Evolutionary conservation across 257 asterid species (phyloP).

Genomic region (Ilex aquifolium): DNA sequence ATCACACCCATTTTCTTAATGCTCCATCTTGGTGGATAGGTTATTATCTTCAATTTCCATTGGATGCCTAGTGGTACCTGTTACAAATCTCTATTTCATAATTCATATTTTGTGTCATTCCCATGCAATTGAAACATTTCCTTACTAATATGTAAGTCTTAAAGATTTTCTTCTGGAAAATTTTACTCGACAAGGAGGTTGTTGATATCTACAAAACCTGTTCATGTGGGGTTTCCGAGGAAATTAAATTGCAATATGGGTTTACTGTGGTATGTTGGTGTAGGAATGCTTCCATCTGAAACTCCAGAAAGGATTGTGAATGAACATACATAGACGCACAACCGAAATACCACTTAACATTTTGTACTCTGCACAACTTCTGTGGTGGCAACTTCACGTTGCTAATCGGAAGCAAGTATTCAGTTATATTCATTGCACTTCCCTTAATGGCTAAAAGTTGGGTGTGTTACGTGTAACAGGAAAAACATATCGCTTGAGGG

Average conservation of each 20-base stretch:
- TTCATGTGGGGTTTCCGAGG: too few relatives aligned
- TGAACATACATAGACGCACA: too few relatives aligned
- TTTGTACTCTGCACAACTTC: background rate
- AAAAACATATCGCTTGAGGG: constrained; percentile 76
- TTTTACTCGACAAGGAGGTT: background rate
- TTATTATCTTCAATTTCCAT: too few relatives aligned
- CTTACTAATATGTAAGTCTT: background rate
- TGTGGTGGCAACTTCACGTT: background rate
- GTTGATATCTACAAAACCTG: background rate
- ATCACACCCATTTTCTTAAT: too few relatives aligned
- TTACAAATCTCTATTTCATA: too few relatives aligned
- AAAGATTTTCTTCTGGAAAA: background rate
- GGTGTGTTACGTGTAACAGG: constrained; percentile 46
- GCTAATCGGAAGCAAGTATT: background rate
- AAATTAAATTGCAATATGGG: too few relatives aligned
- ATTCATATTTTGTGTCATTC: too few relatives aligned
- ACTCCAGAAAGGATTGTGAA: too few relatives aligned
- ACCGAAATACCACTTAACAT: background rate
- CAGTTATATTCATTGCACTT: background rate
- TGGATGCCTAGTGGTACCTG: too few relatives aligned
- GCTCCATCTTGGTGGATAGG: too few relatives aligned
- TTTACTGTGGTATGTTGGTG: too few relatives aligned
- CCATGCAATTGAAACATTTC: background rate
- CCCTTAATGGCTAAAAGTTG: constrained; percentile 4
- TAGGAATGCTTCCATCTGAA: too few relatives aligned